Evolutionary conservation across 257 asterid species (phyloP).

Genomic region (Eucommia ulmoides): DNA sequence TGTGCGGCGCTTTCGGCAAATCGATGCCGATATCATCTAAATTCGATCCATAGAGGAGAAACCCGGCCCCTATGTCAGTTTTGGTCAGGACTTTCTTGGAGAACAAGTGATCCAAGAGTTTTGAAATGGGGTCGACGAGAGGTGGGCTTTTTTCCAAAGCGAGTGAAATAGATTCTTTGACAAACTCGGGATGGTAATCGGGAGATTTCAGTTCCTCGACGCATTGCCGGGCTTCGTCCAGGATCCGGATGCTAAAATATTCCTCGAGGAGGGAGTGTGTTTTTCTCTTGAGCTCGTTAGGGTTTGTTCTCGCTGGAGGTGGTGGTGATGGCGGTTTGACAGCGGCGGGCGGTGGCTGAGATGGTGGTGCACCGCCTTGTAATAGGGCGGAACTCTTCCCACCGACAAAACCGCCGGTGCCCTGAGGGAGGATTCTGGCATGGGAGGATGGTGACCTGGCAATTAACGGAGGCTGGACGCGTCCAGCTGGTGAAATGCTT

Average conservation of each 20-base stretch:
- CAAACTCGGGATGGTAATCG: conserved; percentile 60
- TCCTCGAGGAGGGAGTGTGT: conserved; percentile 60
- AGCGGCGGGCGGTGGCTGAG: background rate
- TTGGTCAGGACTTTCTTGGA: conserved; percentile 34
- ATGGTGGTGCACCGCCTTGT: background rate
- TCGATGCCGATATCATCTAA: conserved; percentile 86
- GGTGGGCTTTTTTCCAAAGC: conserved; percentile 83
- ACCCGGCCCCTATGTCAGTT: conserved; percentile 40
- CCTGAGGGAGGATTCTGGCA: background rate
- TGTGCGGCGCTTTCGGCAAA: too few species aligned
- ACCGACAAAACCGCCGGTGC: background rate
- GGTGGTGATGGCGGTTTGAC: conserved; percentile 19
- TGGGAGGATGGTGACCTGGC: background rate
- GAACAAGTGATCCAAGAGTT: conserved; percentile 51
- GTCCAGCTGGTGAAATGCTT: background rate
- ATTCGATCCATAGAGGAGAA: conserved; percentile 29
- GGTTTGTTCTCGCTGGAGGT: conserved; percentile 21
- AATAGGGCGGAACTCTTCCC: background rate
- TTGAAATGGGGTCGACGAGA: conserved; percentile 37
- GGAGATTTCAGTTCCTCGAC: conserved; percentile 78
- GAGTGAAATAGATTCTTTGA: conserved; percentile 54
- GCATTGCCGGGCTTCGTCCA: conserved; percentile 78
- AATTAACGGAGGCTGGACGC: background rate
- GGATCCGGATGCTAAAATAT: conserved; percentile 45
- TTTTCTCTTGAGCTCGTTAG: conserved; percentile 51